A percentile compares a stretch with the other conserved stretches of the same genome.
phyloP scores from a whole-genome alignment of 2,329 filamentous ascomycete species.

The Alternaria triticina region DNA sequence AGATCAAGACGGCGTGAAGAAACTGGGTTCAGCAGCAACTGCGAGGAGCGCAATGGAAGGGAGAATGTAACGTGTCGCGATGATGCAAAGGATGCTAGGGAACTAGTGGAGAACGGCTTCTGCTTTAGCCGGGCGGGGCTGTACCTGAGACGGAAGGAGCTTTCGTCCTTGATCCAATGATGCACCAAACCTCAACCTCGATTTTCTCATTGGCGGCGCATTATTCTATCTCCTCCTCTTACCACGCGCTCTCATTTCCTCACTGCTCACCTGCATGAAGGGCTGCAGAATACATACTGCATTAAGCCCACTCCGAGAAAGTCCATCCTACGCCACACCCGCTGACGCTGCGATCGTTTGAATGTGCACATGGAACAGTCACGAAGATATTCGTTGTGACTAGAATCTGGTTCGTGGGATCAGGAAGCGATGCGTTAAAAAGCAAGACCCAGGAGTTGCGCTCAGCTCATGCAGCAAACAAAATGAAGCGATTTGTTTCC shows the following conservation, averaged over 20 bases:
- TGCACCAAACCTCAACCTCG: background rate
- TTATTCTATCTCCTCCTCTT: background rate
- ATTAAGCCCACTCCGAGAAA: background rate
- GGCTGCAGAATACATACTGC: too few species aligned
- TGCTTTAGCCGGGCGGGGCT: conserved; percentile 7
- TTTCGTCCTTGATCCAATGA: background rate
- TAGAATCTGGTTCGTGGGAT: background rate
- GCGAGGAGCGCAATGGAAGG: background rate
- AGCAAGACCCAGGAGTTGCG: background rate
- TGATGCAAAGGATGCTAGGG: conserved; percentile 4
- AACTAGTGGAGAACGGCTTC: conserved; percentile 9
- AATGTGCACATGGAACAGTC: background rate
- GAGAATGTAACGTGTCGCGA: conserved; percentile 14
- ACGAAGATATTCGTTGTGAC: background rate
- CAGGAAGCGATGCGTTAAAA: too few species aligned
- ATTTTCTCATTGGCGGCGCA: background rate
- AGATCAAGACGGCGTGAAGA: background rate
- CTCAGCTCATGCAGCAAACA: background rate
- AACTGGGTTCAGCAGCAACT: background rate
- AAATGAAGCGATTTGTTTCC: background rate
- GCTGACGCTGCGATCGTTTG: background rate
- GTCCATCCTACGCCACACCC: background rate
- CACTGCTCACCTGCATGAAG: too few species aligned
- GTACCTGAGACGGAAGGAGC: background rate
- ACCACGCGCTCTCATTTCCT: too few species aligned